These are phyloP conservation scores for Plasmodium sp. DNA, from an alignment of 169 alveolate species.

Conservation along the genomic window DNA sequence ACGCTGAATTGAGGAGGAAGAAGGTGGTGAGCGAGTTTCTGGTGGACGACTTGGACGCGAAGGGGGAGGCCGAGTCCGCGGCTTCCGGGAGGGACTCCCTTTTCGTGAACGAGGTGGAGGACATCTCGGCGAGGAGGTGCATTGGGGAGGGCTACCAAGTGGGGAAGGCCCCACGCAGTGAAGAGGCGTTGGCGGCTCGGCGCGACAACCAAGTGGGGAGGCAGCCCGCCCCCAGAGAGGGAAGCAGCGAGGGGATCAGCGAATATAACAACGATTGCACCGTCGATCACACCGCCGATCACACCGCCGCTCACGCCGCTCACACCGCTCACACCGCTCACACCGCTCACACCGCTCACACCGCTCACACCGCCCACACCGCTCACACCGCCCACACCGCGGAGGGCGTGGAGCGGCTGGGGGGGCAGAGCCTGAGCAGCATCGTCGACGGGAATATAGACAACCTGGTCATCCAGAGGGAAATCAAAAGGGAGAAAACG, in stretches of 20 bases:
- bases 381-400: background rate
- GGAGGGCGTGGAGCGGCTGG: background rate
- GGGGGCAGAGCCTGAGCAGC: constrained; percentile 51
- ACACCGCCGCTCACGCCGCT: too few species aligned
- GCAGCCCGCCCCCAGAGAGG: background rate
- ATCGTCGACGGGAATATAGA: constrained; percentile 71
- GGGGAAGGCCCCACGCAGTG: background rate
- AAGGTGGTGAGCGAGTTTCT: constrained; percentile 28
- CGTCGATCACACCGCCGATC: background rate
- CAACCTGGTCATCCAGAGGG: constrained; percentile 54
- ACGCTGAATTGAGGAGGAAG: constrained; percentile 6
- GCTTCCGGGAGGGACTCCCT: background rate
- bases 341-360: too few species aligned
- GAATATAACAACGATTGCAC: background rate
- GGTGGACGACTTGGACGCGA: constrained; percentile 20
- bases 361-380: too few species aligned
- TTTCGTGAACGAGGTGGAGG: constrained; percentile 37
- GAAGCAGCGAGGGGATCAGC: too few species aligned
- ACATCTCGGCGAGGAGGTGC: constrained; percentile 52
- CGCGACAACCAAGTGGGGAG: background rate
- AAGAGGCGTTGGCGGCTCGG: background rate
- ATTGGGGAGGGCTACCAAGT: background rate
- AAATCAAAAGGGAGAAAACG: constrained; percentile 59
- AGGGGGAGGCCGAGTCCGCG: background rate
- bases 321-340: background rate